Evolutionary conservation across 352 stramenopile genomes (phyloP).

Genomic region (Saprolegnia diclina): DNA sequence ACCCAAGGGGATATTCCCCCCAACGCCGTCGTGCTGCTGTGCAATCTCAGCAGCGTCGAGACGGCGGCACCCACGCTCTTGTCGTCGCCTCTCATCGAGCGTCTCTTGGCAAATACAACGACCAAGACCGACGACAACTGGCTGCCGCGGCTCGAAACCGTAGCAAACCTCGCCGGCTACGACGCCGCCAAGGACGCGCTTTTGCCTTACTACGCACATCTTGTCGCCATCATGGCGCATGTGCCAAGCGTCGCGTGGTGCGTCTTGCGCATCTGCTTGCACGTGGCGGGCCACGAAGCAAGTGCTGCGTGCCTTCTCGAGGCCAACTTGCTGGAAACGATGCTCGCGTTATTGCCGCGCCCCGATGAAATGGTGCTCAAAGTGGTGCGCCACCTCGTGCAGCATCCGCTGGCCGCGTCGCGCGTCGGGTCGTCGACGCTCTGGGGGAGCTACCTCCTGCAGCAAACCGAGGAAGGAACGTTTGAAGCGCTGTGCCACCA

Average conservation of each 20-base stretch:
- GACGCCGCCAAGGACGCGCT: background rate
- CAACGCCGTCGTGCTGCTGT: slow-evolving; percentile 6
- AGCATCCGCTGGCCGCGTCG: background rate
- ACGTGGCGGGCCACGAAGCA: background rate
- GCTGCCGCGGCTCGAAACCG: background rate
- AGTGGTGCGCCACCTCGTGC: background rate
- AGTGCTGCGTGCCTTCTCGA: background rate
- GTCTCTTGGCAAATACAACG: background rate
- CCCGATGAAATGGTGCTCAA: slow-evolving; percentile 13
- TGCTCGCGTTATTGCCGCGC: background rate
- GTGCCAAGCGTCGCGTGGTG: background rate
- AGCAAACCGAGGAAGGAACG: background rate
- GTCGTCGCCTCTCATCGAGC: background rate
- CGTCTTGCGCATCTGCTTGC: background rate
- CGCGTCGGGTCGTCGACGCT: background rate
- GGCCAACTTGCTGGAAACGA: background rate
- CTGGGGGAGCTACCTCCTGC: background rate
- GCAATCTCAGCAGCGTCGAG: slow-evolving; percentile 12
- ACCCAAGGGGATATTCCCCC: background rate
- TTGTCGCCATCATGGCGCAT: background rate
- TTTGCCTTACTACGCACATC: background rate
- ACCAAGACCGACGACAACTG: background rate
- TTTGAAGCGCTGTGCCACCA: background rate
- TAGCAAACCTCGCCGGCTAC: background rate
- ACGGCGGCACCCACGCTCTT: background rate